Percentiles rank a stretch among this genome's conserved stretches.
Conservation (phyloP, 148 eudicot genomes). For the Rhododendron ferrugineum region DNA sequence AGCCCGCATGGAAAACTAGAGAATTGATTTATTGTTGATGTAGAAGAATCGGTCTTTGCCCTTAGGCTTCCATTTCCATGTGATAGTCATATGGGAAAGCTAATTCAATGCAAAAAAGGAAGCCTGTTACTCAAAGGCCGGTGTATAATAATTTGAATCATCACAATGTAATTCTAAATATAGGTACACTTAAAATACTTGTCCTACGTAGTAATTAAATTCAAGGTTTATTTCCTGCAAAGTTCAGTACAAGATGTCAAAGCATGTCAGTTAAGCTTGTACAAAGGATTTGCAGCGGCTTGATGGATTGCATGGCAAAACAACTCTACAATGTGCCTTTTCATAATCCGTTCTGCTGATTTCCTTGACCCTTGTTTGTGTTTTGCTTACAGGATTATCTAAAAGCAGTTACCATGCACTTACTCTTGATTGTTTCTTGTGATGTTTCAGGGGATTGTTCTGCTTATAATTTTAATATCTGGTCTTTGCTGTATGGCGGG, state of each 20-base stretch:
- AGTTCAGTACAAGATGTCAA: not conserved
- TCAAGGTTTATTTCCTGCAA: not conserved
- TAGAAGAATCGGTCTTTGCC: not conserved
- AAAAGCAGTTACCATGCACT: not conserved
- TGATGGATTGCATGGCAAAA: not conserved
- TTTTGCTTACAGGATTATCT: not conserved
- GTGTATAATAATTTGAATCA: not conserved
- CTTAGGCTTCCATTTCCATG: not conserved
- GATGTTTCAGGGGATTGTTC: slow-evolving; percentile 59
- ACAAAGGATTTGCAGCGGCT: not conserved
- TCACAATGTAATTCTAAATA: not conserved
- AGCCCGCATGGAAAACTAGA: not conserved
- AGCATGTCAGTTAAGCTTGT: not conserved
- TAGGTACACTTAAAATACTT: not conserved
- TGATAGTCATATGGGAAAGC: not conserved
- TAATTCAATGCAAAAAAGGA: not conserved
- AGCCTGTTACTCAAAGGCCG: not conserved
- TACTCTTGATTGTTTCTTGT: slow-evolving; percentile 9
- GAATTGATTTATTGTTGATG: not conserved
- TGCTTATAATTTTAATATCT: slow-evolving; percentile 82
- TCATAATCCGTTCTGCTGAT: not conserved
- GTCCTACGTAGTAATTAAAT: not conserved
- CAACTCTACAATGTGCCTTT: not conserved
- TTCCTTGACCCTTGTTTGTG: slow-evolving; percentile 1
- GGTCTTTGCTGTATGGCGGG: slow-evolving; percentile 98